phyloP scores from a whole-genome alignment of 2,329 filamentous ascomycete genomes.

The Sarocladium brachiariae region DNA sequence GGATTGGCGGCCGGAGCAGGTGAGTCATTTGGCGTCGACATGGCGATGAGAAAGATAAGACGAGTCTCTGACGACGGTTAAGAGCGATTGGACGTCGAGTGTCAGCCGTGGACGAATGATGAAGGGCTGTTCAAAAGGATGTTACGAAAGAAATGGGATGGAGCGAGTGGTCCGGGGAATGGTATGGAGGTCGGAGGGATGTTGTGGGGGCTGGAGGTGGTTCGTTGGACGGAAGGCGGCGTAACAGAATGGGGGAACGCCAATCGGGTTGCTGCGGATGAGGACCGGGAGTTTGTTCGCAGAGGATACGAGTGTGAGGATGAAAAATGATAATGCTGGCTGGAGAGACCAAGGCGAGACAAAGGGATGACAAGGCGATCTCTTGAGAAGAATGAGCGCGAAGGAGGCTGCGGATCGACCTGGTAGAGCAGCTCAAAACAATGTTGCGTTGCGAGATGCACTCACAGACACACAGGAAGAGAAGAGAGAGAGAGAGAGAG shows the following conservation, averaged over 20 bases:
- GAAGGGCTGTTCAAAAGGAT: constrained; percentile 10
- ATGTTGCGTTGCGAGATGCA: too few species aligned
- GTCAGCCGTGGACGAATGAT: constrained; percentile 14
- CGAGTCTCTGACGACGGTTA: background rate
- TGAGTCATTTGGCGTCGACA: constrained; percentile 20
- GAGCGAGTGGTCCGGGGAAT: constrained; percentile 9
- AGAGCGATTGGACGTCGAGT: background rate
- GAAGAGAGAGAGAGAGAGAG: background rate
- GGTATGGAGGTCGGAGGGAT: background rate
- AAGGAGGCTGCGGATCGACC: too few species aligned
- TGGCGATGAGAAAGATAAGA: constrained; percentile 13
- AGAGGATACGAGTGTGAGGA: background rate
- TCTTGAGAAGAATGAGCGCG: too few species aligned
- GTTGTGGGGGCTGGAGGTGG: constrained; percentile 1
- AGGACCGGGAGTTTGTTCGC: background rate
- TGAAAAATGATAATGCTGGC: background rate
- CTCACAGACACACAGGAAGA: background rate
- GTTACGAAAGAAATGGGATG: constrained; percentile 15
- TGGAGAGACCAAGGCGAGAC: background rate
- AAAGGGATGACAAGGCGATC: background rate
- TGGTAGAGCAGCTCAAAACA: too few species aligned
- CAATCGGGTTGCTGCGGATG: background rate
- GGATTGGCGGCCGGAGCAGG: constrained; percentile 12
- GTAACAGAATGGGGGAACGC: background rate
- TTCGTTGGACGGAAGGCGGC: background rate